Base-by-base conservation (phyloP, 2,329 filamentous ascomycete species). In the Biscogniauxia sp. region DNA sequence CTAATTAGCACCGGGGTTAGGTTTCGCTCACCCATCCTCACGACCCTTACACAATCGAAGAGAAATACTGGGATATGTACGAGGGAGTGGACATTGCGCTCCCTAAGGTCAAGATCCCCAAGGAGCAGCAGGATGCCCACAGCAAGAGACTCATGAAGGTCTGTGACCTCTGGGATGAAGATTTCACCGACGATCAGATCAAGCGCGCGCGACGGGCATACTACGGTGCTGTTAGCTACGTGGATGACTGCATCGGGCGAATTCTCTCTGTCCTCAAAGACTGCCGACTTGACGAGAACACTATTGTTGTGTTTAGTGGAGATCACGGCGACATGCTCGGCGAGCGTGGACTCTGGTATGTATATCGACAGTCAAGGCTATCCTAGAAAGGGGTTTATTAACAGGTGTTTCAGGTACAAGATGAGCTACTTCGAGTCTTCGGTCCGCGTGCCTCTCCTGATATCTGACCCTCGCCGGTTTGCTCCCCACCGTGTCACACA, bases 291-390 rank as follows among this genome's bases (percentile, higher is more conserved):
- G 88, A 88, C 62, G 87, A 96, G 37, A 87, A 97, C 76, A 97
- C 93, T 13, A 93, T 97, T 69, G 82, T 97, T 69, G 88, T 97
- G 66, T 97, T 97, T 78, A 93, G 90, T 61, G 93, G 93, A 52
- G 93, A 97, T 74, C 93, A 97, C 72, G 93, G 93, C 59, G 93
- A 97, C 76, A 97, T 97, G 93, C 85, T 97, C 7, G 93, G 93
- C 61, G 93, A 97, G 80, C 88, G 92, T 57, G 90, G 91, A 5
- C 80, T 97, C 53, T 97, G 93, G 93, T 86, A 74, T 67, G 73
- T 62, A 37, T 20, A 1, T 19, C 25, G 9, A 17, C n/a, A 1
- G 41, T 20, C 19, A 54, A 25, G 19, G 49, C 17, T 15, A n/a
- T 9, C 25, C 25, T 20, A 15, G 5, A 45, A n/a, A 45, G 2